Evolutionary conservation across 2,329 filamentous ascomycete genomes (phyloP).

Genomic region (Xylaria arbuscula): DNA sequence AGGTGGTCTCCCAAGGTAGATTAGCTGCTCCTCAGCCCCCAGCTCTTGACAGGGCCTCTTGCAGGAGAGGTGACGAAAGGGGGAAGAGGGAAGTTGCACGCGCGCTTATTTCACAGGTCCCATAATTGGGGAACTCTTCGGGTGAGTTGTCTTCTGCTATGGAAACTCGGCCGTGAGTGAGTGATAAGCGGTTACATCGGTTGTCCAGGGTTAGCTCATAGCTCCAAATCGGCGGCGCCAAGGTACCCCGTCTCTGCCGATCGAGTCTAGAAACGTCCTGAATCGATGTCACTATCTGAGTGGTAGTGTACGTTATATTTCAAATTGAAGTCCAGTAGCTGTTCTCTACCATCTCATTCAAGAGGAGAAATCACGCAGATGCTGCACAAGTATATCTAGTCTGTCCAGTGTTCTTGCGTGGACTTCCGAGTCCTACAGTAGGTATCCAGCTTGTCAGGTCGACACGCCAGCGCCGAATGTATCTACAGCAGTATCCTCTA

Average conservation of each 20-base stretch:
- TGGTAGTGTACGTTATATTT: no score
- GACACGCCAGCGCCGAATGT: not conserved
- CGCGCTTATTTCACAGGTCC: conserved; percentile 25
- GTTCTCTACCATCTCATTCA: not conserved
- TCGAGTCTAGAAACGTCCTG: conserved; percentile 1
- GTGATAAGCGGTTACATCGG: conserved; percentile 19
- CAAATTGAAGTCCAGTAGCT: not conserved
- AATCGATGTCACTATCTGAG: no score
- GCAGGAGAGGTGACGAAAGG: conserved; percentile 7
- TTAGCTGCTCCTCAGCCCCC: conserved; percentile 11
- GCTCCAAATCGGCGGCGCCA: conserved; percentile 1
- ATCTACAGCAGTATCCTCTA: not conserved
- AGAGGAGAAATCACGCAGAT: not conserved
- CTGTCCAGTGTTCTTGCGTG: not conserved
- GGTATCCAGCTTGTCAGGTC: not conserved
- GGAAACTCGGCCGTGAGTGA: not conserved
- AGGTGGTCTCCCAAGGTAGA: conserved; percentile 2
- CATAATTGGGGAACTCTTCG: not conserved
- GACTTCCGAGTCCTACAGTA: not conserved
- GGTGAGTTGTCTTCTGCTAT: not conserved
- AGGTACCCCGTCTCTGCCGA: conserved; percentile 12
- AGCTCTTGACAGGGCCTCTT: not conserved
- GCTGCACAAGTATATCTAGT: no score
- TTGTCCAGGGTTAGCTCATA: conserved; percentile 9
- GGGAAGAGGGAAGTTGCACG: conserved; percentile 5